These are phyloP conservation scores for Musa itinerans DNA, from an alignment of 176 grass and related monocot genomes.

Conservation along the genomic window DNA sequence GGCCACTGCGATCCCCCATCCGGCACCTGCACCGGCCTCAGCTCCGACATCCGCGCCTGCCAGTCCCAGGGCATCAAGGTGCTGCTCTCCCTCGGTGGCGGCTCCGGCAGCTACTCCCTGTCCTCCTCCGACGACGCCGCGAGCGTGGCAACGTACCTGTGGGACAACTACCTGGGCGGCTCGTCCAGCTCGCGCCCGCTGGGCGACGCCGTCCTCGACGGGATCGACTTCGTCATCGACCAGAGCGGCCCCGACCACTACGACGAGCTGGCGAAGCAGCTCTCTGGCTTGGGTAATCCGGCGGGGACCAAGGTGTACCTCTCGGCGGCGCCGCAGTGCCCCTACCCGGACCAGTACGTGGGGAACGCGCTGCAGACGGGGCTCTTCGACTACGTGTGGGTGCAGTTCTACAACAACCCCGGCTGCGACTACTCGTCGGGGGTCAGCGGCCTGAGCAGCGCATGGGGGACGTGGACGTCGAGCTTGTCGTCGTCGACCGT, in stretches of 20 bases:
- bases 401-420: slow-evolving; percentile 76
- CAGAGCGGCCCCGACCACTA: slow-evolving; percentile 41
- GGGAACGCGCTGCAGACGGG: slow-evolving; percentile 42
- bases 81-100: slow-evolving; percentile 60
- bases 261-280: slow-evolving; percentile 37
- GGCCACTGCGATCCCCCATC: slow-evolving; percentile 33
- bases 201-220: slow-evolving; percentile 50
- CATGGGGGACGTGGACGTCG: slow-evolving; percentile 61
- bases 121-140: slow-evolving; percentile 27
- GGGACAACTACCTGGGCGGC: slow-evolving; percentile 62
- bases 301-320: too few species aligned
- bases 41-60: slow-evolving; percentile 42
- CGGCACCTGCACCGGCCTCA: slow-evolving; percentile 27
- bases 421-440: slow-evolving; percentile 36
- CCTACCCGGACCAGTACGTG: too few species aligned
- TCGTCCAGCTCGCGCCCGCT: slow-evolving; percentile 40
- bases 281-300: too few species aligned
- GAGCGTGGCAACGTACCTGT: slow-evolving; percentile 46
- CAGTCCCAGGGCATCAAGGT: slow-evolving; percentile 44
- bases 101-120: slow-evolving; percentile 39
- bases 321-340: too few species aligned
- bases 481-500: slow-evolving; percentile 35
- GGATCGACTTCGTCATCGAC: slow-evolving; percentile 80
- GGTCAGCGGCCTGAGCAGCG: too few species aligned
- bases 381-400: slow-evolving; percentile 59